These are phyloP conservation scores for Cercospora sesami DNA, from an alignment of 2,329 filamentous ascomycete species.

Conservation along the genomic window DNA sequence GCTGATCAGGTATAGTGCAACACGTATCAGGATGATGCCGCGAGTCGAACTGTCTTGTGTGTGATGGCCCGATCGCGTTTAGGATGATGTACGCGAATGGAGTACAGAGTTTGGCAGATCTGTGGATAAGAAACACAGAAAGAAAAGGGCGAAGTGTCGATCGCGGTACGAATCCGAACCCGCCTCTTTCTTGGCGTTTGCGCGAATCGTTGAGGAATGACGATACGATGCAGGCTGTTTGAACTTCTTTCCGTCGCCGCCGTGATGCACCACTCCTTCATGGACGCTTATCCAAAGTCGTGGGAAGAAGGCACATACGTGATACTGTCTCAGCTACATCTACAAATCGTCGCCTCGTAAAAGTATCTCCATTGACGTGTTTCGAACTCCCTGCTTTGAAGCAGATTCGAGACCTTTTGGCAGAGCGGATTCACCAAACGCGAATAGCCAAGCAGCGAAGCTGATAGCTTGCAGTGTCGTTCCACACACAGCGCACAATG, in stretches of 20 bases:
- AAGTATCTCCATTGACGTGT: background rate
- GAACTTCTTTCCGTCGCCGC: no score
- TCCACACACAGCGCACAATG: background rate
- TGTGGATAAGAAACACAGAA: background rate
- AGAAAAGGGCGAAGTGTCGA: background rate
- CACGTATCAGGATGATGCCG: background rate
- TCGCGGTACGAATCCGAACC: constrained; percentile 3
- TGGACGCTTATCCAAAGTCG: background rate
- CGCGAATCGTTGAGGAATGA: background rate
- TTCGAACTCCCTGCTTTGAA: background rate
- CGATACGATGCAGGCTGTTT: background rate
- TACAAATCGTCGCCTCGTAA: background rate
- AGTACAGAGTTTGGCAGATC: background rate
- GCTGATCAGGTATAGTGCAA: background rate
- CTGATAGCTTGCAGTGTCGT: background rate
- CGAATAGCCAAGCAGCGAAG: background rate
- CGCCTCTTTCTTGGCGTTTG: background rate
- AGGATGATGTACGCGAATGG: background rate
- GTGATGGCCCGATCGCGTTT: background rate
- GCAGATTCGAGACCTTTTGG: background rate
- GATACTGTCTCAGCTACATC: background rate
- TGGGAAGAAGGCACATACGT: background rate
- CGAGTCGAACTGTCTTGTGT: background rate
- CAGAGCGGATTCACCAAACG: background rate
- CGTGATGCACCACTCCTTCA: background rate